These are phyloP conservation scores for Globisporangium cylindrosporum DNA, from an alignment of 352 stramenopile species.

Conservation along the genomic window DNA sequence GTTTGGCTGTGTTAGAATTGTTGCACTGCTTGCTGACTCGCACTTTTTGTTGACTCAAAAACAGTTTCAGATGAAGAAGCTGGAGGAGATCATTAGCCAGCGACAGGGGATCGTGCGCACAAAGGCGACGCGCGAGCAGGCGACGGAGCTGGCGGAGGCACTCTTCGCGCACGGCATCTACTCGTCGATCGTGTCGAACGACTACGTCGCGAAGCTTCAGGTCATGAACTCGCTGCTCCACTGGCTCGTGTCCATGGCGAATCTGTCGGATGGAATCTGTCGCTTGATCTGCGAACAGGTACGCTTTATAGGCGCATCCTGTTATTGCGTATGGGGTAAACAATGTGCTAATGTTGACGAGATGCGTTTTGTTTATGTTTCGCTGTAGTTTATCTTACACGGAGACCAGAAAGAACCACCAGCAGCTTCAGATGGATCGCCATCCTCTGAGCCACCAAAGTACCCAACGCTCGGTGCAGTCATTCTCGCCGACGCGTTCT, in stretches of 20 bases:
- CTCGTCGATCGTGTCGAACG: slow-evolving; percentile 73
- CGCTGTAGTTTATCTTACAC: slow-evolving; percentile 4
- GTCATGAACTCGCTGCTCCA: slow-evolving; percentile 71
- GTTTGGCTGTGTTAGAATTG: neutral
- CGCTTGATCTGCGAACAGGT: slow-evolving; percentile 73
- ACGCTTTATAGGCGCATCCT: neutral
- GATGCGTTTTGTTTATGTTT: neutral
- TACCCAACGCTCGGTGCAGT: slow-evolving; percentile 70
- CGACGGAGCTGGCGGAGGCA: slow-evolving; percentile 63
- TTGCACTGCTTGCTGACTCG: neutral
- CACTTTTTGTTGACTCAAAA: neutral
- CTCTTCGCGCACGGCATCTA: slow-evolving; percentile 71
- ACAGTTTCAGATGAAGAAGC: slow-evolving; percentile 83
- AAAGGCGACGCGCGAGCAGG: slow-evolving; percentile 65
- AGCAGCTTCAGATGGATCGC: neutral
- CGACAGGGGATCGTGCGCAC: slow-evolving; percentile 71
- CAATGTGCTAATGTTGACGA: neutral
- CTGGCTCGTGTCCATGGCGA: slow-evolving; percentile 80
- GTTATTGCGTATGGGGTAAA: neutral
- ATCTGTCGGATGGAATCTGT: slow-evolving; percentile 77
- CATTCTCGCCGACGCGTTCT: slow-evolving; percentile 81
- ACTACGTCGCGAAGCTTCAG: slow-evolving; percentile 68
- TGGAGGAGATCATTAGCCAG: slow-evolving; percentile 69
- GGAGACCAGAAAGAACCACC: neutral
- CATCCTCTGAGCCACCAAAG: slow-evolving; percentile 17